These are phyloP conservation scores for Penicillium sp. DNA, from an alignment of 2,329 filamentous ascomycete species.

Conservation along the genomic window DNA sequence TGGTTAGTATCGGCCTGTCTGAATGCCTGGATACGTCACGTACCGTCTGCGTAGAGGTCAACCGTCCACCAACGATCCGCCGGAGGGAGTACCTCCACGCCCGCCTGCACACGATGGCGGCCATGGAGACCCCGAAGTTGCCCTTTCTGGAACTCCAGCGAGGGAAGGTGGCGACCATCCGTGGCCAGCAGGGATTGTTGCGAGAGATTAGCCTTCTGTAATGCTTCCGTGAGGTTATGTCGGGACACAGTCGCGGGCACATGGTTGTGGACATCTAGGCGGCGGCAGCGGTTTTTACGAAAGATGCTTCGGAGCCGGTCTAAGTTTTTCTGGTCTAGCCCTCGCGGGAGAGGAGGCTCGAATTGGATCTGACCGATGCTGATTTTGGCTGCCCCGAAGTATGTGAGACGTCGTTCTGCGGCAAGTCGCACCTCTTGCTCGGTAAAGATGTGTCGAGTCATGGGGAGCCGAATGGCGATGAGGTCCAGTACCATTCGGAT, in stretches of 20 bases:
- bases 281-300: constrained; percentile 12
- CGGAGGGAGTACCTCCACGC: constrained; percentile 21
- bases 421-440: constrained; percentile 14
- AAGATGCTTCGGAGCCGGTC: constrained; percentile 17
- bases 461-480: background rate
- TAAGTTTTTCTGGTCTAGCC: constrained; percentile 16
- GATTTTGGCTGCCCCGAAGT: constrained; percentile 31
- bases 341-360: constrained; percentile 5
- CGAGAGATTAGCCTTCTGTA: background rate
- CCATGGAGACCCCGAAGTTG: constrained; percentile 32
- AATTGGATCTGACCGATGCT: constrained; percentile 24
- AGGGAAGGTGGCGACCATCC: constrained; percentile 14
- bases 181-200: background rate
- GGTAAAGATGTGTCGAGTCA: background rate
- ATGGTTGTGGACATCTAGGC: constrained; percentile 12
- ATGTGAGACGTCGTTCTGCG: constrained; percentile 28
- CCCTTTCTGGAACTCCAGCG: constrained; percentile 25
- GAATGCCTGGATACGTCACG: background rate
- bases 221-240: background rate
- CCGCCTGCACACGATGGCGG: constrained; percentile 24
- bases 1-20: background rate
- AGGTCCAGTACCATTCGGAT: background rate
- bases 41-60: constrained; percentile 35
- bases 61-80: constrained; percentile 33
- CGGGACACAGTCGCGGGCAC: constrained; percentile 12